Evolutionary conservation across 2,329 filamentous ascomycete species (phyloP).

Genomic region (Aspergillus sp.): DNA sequence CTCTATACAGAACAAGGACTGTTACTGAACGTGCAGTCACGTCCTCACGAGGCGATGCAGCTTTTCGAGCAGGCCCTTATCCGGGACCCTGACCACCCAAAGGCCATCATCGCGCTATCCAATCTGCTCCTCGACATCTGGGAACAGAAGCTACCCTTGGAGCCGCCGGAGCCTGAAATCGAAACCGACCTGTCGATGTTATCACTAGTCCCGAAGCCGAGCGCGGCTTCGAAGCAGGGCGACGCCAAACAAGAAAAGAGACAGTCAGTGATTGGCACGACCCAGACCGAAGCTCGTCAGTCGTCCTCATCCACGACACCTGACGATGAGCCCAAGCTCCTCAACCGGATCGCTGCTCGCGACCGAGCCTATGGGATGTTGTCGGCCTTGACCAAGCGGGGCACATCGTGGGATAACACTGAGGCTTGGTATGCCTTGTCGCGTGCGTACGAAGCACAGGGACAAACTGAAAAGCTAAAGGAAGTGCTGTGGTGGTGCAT

Average conservation of each 20-base stretch:
- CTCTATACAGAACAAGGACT: slow-evolving; percentile 74
- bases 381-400: slow-evolving; percentile 77
- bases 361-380: slow-evolving; percentile 86
- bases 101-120: slow-evolving; percentile 76
- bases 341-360: slow-evolving; percentile 82
- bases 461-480: slow-evolving; percentile 82
- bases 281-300: neutral
- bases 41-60: slow-evolving; percentile 66
- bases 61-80: slow-evolving; percentile 81
- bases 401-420: slow-evolving; percentile 82
- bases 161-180: slow-evolving; percentile 29
- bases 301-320: neutral
- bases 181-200: slow-evolving; percentile 25
- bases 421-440: slow-evolving; percentile 93
- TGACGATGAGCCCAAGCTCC: slow-evolving; percentile 60
- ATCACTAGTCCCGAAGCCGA: slow-evolving; percentile 21
- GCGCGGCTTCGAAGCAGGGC: slow-evolving; percentile 2
- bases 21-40: slow-evolving; percentile 60
- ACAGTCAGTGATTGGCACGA: neutral
- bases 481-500: slow-evolving; percentile 97
- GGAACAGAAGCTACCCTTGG: slow-evolving; percentile 46
- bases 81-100: slow-evolving; percentile 74
- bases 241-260: neutral
- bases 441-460: slow-evolving; percentile 81
- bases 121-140: slow-evolving; percentile 86